phyloP scores from a whole-genome alignment of 257 asterid species.

The Ligustrum vulgare region DNA sequence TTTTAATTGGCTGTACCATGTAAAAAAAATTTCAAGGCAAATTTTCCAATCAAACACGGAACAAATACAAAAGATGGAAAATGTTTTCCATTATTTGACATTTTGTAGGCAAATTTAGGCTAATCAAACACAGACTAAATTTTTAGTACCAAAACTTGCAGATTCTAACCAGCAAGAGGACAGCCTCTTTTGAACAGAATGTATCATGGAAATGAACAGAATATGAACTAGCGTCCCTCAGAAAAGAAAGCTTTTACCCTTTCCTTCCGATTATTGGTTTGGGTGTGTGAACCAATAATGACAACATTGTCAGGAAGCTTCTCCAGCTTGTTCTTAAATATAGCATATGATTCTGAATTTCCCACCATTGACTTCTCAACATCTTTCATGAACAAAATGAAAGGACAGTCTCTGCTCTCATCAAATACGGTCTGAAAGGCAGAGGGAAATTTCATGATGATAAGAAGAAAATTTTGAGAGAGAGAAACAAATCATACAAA shows the following conservation, averaged over 20 bases:
- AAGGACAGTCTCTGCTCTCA: conserved; percentile 77
- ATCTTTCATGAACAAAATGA: conserved; percentile 88
- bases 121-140: no score
- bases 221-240: background rate
- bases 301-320: conserved; percentile 81
- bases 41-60: no score
- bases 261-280: conserved; percentile 69
- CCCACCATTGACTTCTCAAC: conserved; percentile 86
- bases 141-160: conserved; percentile 17
- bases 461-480: conserved; percentile 8
- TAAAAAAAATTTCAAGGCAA: no score
- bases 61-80: no score
- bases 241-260: conserved; percentile 47
- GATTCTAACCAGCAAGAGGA: background rate
- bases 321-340: conserved; percentile 75
- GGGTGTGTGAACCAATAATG: conserved; percentile 79
- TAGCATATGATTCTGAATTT: conserved; percentile 62
- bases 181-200: background rate
- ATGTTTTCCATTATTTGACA: no score
- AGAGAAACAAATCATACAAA: conserved; percentile 1
- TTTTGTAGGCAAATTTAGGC: no score
- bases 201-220: conserved; percentile 4
- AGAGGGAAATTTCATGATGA: conserved; percentile 23
- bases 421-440: conserved; percentile 57
- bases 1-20: no score